phyloP scores from a whole-genome alignment of 1,284 basidiomycete genomes.

The Veloboletus limbatus region DNA sequence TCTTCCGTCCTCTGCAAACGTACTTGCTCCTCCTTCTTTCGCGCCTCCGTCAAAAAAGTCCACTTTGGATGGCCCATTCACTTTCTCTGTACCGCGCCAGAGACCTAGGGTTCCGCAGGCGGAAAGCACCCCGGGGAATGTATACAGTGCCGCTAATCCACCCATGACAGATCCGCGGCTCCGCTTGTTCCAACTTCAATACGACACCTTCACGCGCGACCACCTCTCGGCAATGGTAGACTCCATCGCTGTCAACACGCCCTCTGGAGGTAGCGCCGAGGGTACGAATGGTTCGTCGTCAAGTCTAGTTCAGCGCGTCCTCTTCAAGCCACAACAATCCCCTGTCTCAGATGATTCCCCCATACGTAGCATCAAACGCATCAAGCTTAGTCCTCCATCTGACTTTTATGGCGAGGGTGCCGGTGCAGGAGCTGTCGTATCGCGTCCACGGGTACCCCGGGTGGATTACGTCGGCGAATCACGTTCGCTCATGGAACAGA shows the following conservation, averaged over 20 bases:
- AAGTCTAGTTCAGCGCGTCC: conserved; percentile 38
- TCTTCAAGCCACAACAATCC: conserved; percentile 45
- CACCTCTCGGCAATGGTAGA: conserved; percentile 90
- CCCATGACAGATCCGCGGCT: conserved; percentile 70
- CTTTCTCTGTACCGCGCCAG: conserved; percentile 62
- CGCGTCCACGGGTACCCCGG: conserved; percentile 44
- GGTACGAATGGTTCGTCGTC: conserved; percentile 44
- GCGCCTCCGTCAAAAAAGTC: conserved; percentile 29
- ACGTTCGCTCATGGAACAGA: conserved; percentile 69
- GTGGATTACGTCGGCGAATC: conserved; percentile 74
- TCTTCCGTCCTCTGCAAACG: conserved; percentile 19
- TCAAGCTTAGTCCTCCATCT: conserved; percentile 63
- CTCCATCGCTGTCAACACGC: conserved; percentile 78
- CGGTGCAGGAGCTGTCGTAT: conserved; percentile 46
- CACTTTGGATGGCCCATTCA: conserved; percentile 62
- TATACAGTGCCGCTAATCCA: conserved; percentile 32
- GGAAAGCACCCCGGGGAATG: conserved; percentile 55
- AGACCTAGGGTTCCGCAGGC: conserved; percentile 41
- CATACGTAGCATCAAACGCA: conserved; percentile 68
- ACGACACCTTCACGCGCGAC: conserved; percentile 91
- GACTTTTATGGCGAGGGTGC: conserved; percentile 51
- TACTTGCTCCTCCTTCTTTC: conserved; percentile 15
- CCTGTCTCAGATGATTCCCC: conserved; percentile 42
- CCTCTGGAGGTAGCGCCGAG: conserved; percentile 48
- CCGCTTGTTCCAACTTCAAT: conserved; percentile 86